These are phyloP conservation scores for Penicillium macrosclerotiorum DNA, from an alignment of 495 filamentous ascomycete genomes.

Conservation along the genomic window DNA sequence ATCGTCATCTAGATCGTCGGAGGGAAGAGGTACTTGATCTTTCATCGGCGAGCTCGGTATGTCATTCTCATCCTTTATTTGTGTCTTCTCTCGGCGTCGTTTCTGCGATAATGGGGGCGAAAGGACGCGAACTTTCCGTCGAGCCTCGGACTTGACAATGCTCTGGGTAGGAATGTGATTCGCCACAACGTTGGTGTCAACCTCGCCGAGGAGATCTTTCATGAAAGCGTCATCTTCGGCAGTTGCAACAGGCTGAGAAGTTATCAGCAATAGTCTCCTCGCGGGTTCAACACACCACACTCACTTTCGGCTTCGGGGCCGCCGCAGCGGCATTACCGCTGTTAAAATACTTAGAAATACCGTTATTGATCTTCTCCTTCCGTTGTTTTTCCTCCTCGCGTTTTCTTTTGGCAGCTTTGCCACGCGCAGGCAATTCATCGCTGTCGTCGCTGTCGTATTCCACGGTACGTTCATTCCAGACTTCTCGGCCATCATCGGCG, in stretches of 20 bases:
- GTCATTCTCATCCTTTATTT: conserved; percentile 45
- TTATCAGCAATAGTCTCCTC: conserved; percentile 1
- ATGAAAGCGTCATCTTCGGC: conserved; percentile 87
- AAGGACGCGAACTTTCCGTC: conserved; percentile 73
- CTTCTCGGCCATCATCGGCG: conserved; percentile 94
- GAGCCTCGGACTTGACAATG: conserved; percentile 66
- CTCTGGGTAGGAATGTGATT: conserved; percentile 55
- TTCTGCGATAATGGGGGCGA: conserved; percentile 66
- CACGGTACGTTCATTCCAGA: conserved; percentile 72
- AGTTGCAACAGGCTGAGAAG: conserved; percentile 51
- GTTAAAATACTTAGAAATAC: conserved; percentile 92
- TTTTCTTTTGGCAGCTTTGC: conserved; percentile 80
- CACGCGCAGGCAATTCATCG: conserved; percentile 61
- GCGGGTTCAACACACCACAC: conserved; percentile 5
- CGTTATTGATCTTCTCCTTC: conserved; percentile 80
- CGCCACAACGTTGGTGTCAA: conserved; percentile 76
- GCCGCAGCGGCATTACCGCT: conserved; percentile 59
- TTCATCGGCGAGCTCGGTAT: conserved; percentile 29
- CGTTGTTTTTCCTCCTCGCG: conserved; percentile 86
- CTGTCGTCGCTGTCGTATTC: conserved; percentile 63
- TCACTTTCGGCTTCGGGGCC: conserved; percentile 77
- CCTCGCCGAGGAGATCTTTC: conserved; percentile 78
- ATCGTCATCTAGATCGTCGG: conserved; percentile 54
- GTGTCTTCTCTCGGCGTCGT: conserved; percentile 42
- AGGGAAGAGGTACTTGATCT: conserved; percentile 35